A percentile compares a stretch with the other conserved stretches of the same genome.
Conservation (phyloP, 2,329 filamentous ascomycete genomes). For the Alternaria sp. region DNA sequence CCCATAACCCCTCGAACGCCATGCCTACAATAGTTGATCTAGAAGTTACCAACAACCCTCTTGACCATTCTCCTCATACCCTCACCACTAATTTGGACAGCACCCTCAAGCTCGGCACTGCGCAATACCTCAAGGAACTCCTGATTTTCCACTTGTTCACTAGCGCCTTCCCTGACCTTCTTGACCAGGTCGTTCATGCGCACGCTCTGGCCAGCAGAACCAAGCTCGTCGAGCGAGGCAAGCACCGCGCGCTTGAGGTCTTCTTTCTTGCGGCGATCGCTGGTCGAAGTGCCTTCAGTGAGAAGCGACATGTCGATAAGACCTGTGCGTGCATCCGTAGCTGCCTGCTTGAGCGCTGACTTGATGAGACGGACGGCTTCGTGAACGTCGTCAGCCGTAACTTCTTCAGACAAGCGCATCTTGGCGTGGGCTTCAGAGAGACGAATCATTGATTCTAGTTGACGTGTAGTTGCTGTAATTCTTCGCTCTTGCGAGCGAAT, state of each 20-base stretch:
- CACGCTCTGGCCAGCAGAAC: constrained; percentile 67
- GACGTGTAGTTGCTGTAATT: constrained; percentile 96
- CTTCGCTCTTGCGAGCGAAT: constrained; percentile 86
- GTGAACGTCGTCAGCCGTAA: constrained; percentile 82
- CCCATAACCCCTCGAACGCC: neutral
- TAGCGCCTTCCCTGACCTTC: constrained; percentile 68
- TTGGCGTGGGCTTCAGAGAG: constrained; percentile 96
- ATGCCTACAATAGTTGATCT: neutral
- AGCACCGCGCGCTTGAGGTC: constrained; percentile 86
- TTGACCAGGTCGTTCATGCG: constrained; percentile 81
- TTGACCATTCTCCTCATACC: constrained; percentile 84
- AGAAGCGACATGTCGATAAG: constrained; percentile 96
- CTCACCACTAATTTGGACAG: constrained; percentile 82
- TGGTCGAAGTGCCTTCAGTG: constrained; percentile 90
- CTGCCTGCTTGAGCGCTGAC: constrained; percentile 92
- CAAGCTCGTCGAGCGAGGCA: constrained; percentile 79
- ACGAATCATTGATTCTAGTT: constrained; percentile 98
- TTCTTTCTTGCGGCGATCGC: constrained; percentile 82
- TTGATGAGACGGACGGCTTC: constrained; percentile 95
- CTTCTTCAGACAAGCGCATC: constrained; percentile 83
- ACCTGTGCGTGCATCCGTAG: constrained; percentile 90
- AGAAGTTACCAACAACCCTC: constrained; percentile 63
- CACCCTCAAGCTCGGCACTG: constrained; percentile 83
- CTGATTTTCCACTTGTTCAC: constrained; percentile 71
- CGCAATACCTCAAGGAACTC: constrained; percentile 88